These are phyloP conservation scores for Pseudotsuga menziesii DNA, from an alignment of 75 land plant species.

Conservation along the genomic window DNA sequence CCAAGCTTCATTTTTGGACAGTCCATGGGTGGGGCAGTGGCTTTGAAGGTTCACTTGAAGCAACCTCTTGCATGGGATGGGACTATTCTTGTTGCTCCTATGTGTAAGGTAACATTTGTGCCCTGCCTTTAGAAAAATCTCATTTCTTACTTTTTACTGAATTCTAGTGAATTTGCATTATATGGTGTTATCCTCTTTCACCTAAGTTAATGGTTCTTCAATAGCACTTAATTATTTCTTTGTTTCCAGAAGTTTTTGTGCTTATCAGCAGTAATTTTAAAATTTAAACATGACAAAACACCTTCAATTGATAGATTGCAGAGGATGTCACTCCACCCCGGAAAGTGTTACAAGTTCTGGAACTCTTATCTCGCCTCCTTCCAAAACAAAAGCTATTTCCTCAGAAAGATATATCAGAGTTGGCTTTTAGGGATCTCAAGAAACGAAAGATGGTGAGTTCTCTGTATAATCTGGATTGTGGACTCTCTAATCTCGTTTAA, in stretches of 20 bases:
- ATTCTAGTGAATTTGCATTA: background rate
- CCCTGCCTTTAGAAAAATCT: background rate
- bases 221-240: background rate
- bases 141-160: background rate
- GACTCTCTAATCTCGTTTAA: background rate
- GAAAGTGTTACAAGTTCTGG: constrained; percentile 23
- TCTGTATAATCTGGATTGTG: background rate
- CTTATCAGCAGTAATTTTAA: background rate
- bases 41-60: constrained; percentile 80
- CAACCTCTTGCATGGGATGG: constrained; percentile 86
- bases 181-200: background rate
- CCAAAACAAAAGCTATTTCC: constrained; percentile 82
- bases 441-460: constrained; percentile 61
- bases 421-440: constrained; percentile 71
- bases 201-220: background rate
- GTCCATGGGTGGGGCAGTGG: constrained; percentile 99
- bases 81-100: constrained; percentile 92
- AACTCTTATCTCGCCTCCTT: constrained; percentile 42
- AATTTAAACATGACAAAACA: background rate
- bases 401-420: constrained; percentile 57
- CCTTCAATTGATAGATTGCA: constrained; percentile 43
- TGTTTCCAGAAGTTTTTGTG: background rate
- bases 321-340: constrained; percentile 58
- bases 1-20: constrained; percentile 85
- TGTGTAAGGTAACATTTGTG: constrained; percentile 77